A percentile compares a stretch with the other conserved stretches of the same genome.
These are phyloP conservation scores for Diplodia scrobiculata DNA, from an alignment of 2,329 filamentous ascomycete species.

Conservation along the genomic window DNA sequence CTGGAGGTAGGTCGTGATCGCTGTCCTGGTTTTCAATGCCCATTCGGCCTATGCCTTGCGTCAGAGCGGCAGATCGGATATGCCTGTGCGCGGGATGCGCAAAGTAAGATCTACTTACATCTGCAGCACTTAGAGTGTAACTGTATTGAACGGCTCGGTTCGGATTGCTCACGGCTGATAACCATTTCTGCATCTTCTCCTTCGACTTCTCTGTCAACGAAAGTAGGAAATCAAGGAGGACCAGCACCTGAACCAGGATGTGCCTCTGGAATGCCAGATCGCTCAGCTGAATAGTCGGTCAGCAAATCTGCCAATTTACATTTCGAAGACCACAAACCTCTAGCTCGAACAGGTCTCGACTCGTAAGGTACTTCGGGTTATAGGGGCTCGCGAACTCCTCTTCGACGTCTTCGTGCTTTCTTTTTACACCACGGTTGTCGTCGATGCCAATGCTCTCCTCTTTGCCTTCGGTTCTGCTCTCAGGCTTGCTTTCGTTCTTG, in stretches of 20 bases:
- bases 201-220: slow-evolving; percentile 82
- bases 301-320: slow-evolving; percentile 31
- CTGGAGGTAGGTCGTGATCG: slow-evolving; percentile 81
- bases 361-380: slow-evolving; percentile 99
- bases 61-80: slow-evolving; percentile 19
- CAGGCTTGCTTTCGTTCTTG: slow-evolving; percentile 44
- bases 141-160: slow-evolving; percentile 78
- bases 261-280: slow-evolving; percentile 93
- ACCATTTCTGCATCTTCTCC: slow-evolving; percentile 57
- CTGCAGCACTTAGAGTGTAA: slow-evolving; percentile 76
- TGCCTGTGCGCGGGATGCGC: slow-evolving; percentile 23
- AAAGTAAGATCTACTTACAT: slow-evolving; percentile 60
- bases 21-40: slow-evolving; percentile 74
- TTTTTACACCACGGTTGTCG: slow-evolving; percentile 61
- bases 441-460: slow-evolving; percentile 44
- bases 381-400: slow-evolving; percentile 72
- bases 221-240: slow-evolving; percentile 92
- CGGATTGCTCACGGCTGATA: slow-evolving; percentile 71
- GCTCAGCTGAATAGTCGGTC: slow-evolving; percentile 64
- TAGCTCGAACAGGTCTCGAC: slow-evolving; percentile 89
- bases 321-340: slow-evolving; percentile 61
- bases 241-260: slow-evolving; percentile 91
- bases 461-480: background rate
- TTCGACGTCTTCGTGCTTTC: slow-evolving; percentile 66
- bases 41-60: slow-evolving; percentile 67